Conservation (phyloP, 306 rosid genomes). For the Ziziphus jujuba region DNA sequence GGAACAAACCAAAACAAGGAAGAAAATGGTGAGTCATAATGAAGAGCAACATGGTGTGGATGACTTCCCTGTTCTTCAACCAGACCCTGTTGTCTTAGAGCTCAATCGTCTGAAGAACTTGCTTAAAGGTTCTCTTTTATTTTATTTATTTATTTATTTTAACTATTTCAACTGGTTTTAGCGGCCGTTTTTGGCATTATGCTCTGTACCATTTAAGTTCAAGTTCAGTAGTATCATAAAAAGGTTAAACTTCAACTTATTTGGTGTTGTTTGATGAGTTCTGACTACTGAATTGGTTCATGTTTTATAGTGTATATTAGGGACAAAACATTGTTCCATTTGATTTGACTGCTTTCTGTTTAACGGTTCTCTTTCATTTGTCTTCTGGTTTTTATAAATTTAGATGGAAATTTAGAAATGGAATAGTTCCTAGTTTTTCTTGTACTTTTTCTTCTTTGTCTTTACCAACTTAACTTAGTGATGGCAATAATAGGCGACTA, state of each 20-base stretch:
- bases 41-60: constrained; percentile 54
- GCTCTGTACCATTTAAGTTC: too few species aligned
- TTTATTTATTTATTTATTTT: neutral
- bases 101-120: constrained; percentile 69
- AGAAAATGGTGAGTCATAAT: constrained; percentile 44
- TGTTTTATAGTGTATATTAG: too few species aligned
- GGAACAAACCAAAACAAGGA: neutral
- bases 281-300: neutral
- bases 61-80: constrained; percentile 46
- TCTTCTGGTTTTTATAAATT: too few species aligned
- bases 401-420: too few species aligned
- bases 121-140: constrained; percentile 54
- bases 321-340: too few species aligned
- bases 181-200: too few species aligned
- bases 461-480: too few species aligned
- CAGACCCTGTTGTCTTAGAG: constrained; percentile 64
- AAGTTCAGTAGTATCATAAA: too few species aligned
- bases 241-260: neutral
- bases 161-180: neutral
- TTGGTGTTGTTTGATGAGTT: neutral
- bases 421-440: too few species aligned
- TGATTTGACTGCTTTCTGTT: too few species aligned
- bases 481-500: too few species aligned
- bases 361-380: neutral
- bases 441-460: too few species aligned